These are phyloP conservation scores for Russula compacta DNA, from an alignment of 768 basidiomycete species.

Conservation along the genomic window DNA sequence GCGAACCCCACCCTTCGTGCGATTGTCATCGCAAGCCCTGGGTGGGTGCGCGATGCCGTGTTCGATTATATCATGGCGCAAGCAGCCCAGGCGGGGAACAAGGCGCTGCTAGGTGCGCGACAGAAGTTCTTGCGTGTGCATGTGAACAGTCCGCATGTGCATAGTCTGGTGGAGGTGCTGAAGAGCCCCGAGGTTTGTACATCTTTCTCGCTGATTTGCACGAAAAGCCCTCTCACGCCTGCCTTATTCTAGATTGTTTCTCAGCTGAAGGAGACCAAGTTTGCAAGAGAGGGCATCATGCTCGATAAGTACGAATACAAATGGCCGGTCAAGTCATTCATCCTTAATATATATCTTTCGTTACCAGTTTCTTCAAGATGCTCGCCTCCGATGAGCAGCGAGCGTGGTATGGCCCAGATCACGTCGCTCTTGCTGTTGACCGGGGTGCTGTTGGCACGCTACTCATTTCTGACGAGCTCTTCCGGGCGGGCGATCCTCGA, in stretches of 20 bases:
- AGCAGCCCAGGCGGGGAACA: conserved; percentile 74
- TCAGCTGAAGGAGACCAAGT: conserved; percentile 90
- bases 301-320: conserved; percentile 60
- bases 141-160: conserved; percentile 88
- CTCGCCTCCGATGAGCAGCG: conserved; percentile 88
- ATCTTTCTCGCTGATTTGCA: not conserved
- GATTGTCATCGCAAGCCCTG: conserved; percentile 94
- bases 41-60: conserved; percentile 88
- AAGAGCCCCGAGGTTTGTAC: conserved; percentile 79
- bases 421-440: conserved; percentile 85
- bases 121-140: conserved; percentile 89
- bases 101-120: conserved; percentile 63
- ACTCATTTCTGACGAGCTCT: conserved; percentile 90
- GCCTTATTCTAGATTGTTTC: conserved; percentile 43
- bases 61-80: conserved; percentile 78
- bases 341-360: not conserved
- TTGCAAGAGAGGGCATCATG: conserved; percentile 86
- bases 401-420: conserved; percentile 97
- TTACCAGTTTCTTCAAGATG: conserved; percentile 91
- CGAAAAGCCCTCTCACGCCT: not conserved
- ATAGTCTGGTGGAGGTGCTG: conserved; percentile 88
- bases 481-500: conserved; percentile 74
- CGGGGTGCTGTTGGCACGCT: conserved; percentile 91
- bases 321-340: not conserved
- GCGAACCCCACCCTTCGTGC: conserved; percentile 62